These are phyloP conservation scores for Eucalyptus leucophloia DNA, from an alignment of 345 rosid genomes.

Conservation along the genomic window DNA sequence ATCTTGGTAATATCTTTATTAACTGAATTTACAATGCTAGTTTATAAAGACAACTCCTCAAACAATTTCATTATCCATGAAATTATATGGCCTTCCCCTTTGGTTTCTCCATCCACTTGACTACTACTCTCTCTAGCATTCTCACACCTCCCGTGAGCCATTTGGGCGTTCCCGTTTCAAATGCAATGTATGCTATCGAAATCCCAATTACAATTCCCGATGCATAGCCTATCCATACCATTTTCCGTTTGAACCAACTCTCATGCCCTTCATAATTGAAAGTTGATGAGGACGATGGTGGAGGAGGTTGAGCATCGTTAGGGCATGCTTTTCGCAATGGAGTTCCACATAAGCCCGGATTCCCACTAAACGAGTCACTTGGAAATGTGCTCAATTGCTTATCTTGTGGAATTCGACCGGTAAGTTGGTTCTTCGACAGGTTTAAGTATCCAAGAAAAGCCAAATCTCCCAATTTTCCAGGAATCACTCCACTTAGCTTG, in stretches of 20 bases:
- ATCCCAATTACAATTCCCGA: neutral
- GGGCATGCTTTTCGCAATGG: neutral
- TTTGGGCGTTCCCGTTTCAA: neutral
- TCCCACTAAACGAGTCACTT: accelerated
- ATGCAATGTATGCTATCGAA: neutral
- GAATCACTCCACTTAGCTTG: neutral
- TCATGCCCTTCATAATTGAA: neutral
- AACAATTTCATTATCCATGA: neutral
- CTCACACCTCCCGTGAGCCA: neutral
- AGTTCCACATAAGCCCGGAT: neutral
- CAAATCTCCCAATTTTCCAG: neutral
- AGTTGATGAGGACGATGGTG: neutral
- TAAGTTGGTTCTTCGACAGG: neutral
- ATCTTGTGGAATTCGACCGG: neutral
- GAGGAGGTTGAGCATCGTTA: accelerated
- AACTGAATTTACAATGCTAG: neutral
- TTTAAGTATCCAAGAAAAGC: neutral
- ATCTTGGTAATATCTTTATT: accelerated
- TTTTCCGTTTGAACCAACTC: neutral
- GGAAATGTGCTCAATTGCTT: neutral
- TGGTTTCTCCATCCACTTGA: neutral
- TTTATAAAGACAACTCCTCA: accelerated
- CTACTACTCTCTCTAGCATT: neutral
- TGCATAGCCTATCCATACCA: neutral
- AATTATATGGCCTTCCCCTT: neutral